Evolutionary conservation across 371 early-diverging fungal species (phyloP), one percentile per base, ranked within the genome.

Genomic region (Syncephalastrum racemosum): DNA sequence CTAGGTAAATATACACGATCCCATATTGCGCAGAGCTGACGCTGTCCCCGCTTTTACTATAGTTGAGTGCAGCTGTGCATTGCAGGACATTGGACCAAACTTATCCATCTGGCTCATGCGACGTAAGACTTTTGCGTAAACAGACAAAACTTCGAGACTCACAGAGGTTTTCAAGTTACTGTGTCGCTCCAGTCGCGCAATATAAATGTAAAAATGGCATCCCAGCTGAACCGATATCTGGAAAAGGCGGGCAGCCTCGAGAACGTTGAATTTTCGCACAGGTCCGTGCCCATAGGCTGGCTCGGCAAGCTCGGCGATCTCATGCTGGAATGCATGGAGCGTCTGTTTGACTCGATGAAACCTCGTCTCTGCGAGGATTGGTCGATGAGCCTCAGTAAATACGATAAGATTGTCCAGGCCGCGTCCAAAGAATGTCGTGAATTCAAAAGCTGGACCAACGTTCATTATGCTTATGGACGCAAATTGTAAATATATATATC

Each of bases 31-130:
- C 19, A 27, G 13, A 2, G 36, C 47, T 15, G 4, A 46, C 27
- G 36, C 31, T 46, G 7, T 7, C 27, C 27, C 27, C 7, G 12
- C 4, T 46, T 15, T 14, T 42, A n/a, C 12, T 46, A 3, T 50
- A 62, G 63, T 65, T 19, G 75, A 75, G 46, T 24, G 48, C n/a
- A 53, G 59, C 16, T 63, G 66, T 10, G 36, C 39, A 12, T 39
- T 71, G 18, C 65, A 77, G 14, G 77, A 77, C 24, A 63, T 70
- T 48, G 77, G 77, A 5, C 77, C 77, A 4, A 77, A 73, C 40
- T 50, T 71, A 51, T 77, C 77, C 1, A 66, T 73, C 20, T 77
- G 77, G 77, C 55, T 73, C 48, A 77, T 77, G 74, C 66, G 74
- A 54, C 23, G 74, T 68, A 73, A 56, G 54, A n/a, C 3, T 31